Percentiles rank a stretch among this genome's conserved stretches.
Evolutionary conservation across 495 filamentous ascomycete genomes (phyloP).

Genomic region (Xylaria nigripes): DNA sequence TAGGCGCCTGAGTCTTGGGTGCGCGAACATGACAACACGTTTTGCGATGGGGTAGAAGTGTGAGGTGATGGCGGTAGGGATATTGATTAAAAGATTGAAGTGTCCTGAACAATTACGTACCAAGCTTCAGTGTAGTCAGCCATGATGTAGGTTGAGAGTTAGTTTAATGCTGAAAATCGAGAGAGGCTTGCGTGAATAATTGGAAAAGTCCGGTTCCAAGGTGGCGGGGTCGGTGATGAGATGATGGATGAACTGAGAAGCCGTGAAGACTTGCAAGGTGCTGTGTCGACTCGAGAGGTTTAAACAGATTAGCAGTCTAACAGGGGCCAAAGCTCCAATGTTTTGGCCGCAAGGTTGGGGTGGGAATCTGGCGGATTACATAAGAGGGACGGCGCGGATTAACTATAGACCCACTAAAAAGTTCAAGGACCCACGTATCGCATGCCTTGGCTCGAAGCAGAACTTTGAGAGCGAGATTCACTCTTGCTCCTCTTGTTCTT

Average conservation of each 20-base stretch:
- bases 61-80: slow-evolving; percentile 10
- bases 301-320: slow-evolving; percentile 22
- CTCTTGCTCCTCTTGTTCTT: no score
- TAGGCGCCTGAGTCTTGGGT: slow-evolving; percentile 18
- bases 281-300: background rate
- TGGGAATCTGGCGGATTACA: slow-evolving; percentile 15
- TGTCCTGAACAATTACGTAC: slow-evolving; percentile 25
- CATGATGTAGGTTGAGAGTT: slow-evolving; percentile 32
- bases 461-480: no score
- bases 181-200: slow-evolving; percentile 8
- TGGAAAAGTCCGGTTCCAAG: slow-evolving; percentile 3
- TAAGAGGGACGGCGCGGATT: slow-evolving; percentile 27
- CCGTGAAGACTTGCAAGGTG: slow-evolving; percentile 19
- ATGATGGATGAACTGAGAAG: slow-evolving; percentile 13
- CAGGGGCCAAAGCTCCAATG: slow-evolving; percentile 20
- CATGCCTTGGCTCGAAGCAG: background rate
- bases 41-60: slow-evolving; percentile 11
- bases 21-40: background rate
- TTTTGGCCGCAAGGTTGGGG: background rate
- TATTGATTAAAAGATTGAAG: slow-evolving; percentile 5
- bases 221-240: slow-evolving; percentile 12
- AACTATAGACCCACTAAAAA: slow-evolving; percentile 6
- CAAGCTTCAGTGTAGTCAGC: slow-evolving; percentile 36
- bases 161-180: slow-evolving; percentile 16
- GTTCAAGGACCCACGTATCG: background rate